Evolutionary conservation across 306 rosid genomes (phyloP).

Genomic region (Inga oerstediana): DNA sequence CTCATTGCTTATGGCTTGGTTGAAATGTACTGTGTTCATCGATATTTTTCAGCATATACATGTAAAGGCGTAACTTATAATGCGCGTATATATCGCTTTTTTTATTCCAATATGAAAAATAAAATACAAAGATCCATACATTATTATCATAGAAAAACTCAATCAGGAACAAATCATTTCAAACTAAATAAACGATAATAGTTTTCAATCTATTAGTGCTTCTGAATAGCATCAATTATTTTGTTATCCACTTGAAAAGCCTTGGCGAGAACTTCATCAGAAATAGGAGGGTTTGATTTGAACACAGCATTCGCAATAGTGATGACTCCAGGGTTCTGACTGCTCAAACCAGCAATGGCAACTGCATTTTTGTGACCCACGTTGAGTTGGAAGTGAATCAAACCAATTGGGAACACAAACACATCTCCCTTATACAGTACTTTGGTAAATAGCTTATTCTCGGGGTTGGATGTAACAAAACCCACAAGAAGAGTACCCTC

Average conservation of each 20-base stretch:
- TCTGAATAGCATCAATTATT: neutral
- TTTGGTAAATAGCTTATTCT: neutral
- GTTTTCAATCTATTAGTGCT: too few species aligned
- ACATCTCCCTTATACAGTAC: conserved; percentile 3
- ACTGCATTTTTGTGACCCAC: conserved; percentile 34
- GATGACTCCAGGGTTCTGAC: conserved; percentile 30
- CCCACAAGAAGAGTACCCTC: conserved; percentile 39
- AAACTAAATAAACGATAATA: too few species aligned
- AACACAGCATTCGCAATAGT: conserved; percentile 34
- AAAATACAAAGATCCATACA: too few species aligned
- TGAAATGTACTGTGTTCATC: too few species aligned
- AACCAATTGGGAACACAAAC: conserved; percentile 2
- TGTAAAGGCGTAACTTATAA: too few species aligned
- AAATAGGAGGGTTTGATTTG: conserved; percentile 5
- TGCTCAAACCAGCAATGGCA: conserved; percentile 26
- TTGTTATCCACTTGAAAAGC: conserved; percentile 43
- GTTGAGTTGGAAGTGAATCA: conserved; percentile 35
- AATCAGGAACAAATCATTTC: too few species aligned
- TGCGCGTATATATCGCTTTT: too few species aligned
- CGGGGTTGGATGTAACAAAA: conserved; percentile 13
- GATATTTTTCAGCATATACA: too few species aligned
- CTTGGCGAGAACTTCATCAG: conserved; percentile 33
- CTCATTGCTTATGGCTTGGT: too few species aligned
- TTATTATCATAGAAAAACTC: too few species aligned
- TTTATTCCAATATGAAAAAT: too few species aligned